A percentile compares a stretch with the other conserved stretches of the same genome.
Conservation (phyloP, 2,329 filamentous ascomycete species). For the Aspergillus melleus region DNA sequence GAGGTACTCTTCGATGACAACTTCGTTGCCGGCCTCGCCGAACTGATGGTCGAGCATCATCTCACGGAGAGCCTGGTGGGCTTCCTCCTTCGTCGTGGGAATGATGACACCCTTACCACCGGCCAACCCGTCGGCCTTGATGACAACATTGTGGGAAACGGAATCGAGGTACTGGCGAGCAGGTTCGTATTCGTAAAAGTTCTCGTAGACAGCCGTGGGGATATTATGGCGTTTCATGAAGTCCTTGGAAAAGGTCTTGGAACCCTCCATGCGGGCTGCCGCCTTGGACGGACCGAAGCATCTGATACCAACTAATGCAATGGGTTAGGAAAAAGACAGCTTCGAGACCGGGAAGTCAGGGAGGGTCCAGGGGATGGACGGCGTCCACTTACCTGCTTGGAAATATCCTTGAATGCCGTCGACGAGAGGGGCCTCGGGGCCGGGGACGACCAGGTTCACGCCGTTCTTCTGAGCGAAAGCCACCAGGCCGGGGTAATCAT, state of each 20-base stretch:
- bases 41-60: conserved; percentile 92
- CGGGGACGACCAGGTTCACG: conserved; percentile 82
- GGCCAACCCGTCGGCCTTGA: conserved; percentile 90
- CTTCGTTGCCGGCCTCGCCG: conserved; percentile 80
- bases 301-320: conserved; percentile 63
- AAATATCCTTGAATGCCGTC: conserved; percentile 87
- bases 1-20: conserved; percentile 93
- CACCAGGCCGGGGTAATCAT: conserved; percentile 77
- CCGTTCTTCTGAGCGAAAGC: conserved; percentile 69
- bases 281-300: conserved; percentile 83
- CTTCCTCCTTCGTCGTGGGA: conserved; percentile 77
- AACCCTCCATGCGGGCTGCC: conserved; percentile 89
- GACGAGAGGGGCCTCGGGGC: conserved; percentile 91
- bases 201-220: conserved; percentile 86
- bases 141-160: conserved; percentile 73
- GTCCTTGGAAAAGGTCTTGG: conserved; percentile 96
- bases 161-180: conserved; percentile 73
- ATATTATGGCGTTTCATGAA: conserved; percentile 93
- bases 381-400: conserved; percentile 49
- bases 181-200: conserved; percentile 75
- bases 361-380: not conserved
- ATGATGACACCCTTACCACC: conserved; percentile 96
- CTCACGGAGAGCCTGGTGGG: conserved; percentile 74
- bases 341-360: not conserved
- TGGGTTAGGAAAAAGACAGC: not conserved